A percentile compares a stretch with the other conserved stretches of the same genome.
These are phyloP conservation scores for Monosporascus sp. DNA, from an alignment of 2,329 filamentous ascomycete species.

Conservation along the genomic window DNA sequence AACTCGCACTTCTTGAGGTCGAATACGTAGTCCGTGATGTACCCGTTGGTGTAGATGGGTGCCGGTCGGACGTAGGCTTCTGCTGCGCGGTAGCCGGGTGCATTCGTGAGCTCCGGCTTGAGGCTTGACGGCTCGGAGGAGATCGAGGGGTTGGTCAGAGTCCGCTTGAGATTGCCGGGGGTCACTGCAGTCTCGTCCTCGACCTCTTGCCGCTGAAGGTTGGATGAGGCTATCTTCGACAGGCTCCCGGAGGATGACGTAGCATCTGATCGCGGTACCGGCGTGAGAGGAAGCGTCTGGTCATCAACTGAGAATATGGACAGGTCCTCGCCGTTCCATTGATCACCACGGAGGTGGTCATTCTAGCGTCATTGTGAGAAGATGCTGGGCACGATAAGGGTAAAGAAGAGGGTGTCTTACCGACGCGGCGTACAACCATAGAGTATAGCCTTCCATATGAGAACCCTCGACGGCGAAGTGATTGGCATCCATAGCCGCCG, in stretches of 20 bases:
- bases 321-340: conserved; percentile 96
- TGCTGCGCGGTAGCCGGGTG: conserved; percentile 77
- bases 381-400: conserved; percentile 11
- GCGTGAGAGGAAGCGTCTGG: conserved; percentile 51
- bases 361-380: conserved; percentile 50
- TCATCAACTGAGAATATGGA: conserved; percentile 88
- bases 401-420: conserved; percentile 37
- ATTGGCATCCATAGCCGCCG: conserved; percentile 90
- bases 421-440: conserved; percentile 80
- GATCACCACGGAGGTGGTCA: conserved; percentile 81
- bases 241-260: conserved; percentile 46
- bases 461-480: conserved; percentile 88
- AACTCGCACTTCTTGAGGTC: conserved; percentile 78
- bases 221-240: conserved; percentile 30
- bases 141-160: conserved; percentile 64
- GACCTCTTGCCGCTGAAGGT: conserved; percentile 32
- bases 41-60: conserved; percentile 70
- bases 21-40: conserved; percentile 69
- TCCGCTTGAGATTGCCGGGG: conserved; percentile 70
- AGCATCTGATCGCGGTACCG: conserved; percentile 38
- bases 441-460: conserved; percentile 74
- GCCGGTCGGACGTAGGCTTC: conserved; percentile 89
- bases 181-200: conserved; percentile 58
- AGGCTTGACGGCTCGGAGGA: conserved; percentile 50
- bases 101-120: conserved; percentile 54